Base-by-base conservation (phyloP, 805 yeast species). In the Wickerhamiella australiensis region DNA sequence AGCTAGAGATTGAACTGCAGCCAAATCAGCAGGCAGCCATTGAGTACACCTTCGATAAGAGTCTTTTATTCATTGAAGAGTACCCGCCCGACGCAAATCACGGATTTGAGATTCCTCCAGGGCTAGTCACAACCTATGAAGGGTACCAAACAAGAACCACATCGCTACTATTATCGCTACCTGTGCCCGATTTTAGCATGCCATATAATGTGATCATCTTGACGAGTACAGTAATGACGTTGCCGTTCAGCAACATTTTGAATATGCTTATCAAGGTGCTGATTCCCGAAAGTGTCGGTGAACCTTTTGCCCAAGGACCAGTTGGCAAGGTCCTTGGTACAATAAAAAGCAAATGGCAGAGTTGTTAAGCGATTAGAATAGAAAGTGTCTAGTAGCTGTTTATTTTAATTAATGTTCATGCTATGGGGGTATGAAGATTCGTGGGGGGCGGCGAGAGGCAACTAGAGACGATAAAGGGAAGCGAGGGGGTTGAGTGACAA, bases 61-160 rank as follows among this genome's bases (percentile, higher is more conserved):
- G 95, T 0, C 71, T 92, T 61, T 71, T 92, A 26, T 74, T 81
- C 51, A 79, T 84, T 53, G 83, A 87, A 2, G 97, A 92, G 63
- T 92, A 92, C 60, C 98, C 98, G n/a, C 98, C 98, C 1, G 98
- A 92, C 69, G 97, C 98, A 1, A 92, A 92, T 63, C 96, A 92
- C 59, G 98, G 98, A 0, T 92, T 92, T 65, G 90, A 88, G 52
- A 78, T 92, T 41, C 92, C 92, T 21, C 95, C 97, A 0, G 95
- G 95, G 4, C 48, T 62, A n/a, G 54, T 57, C 8, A 50, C 51
- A 12, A 48, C 11, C 38, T 53, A 5, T 80, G 82, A 57, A 72
- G 76, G 52, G 2, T 57, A 52, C 42, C 48, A 46, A 15, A 57
- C 80, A 53, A 74, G 97, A 61, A 85, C 97, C 0, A 77, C 96